Evolutionary conservation across 106 monocot species (phyloP).

Genomic region (Dioscorea dumetorum): DNA sequence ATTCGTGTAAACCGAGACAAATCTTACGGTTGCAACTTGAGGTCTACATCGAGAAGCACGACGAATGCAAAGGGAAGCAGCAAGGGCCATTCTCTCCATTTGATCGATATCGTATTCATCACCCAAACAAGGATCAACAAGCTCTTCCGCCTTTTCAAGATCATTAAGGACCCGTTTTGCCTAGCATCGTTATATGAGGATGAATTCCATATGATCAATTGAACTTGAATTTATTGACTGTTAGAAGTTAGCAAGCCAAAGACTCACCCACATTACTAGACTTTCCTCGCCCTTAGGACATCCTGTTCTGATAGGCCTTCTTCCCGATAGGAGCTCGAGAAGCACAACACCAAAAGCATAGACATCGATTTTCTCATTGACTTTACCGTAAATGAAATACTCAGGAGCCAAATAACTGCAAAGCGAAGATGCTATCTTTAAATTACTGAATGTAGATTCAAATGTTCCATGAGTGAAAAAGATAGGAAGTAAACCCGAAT

Average conservation of each 20-base stretch:
- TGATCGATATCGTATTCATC: constrained; percentile 37
- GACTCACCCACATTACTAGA: constrained; percentile 76
- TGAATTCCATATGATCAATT: no score
- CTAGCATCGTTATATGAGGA: constrained; percentile 26
- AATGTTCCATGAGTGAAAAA: no score
- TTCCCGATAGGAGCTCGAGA: constrained; percentile 82
- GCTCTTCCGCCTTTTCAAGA: constrained; percentile 31
- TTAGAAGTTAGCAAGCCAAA: no score
- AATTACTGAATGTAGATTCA: no score
- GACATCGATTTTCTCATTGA: constrained; percentile 76
- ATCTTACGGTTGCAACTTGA: constrained; percentile 52
- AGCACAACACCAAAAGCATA: constrained; percentile 93
- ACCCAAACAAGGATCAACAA: constrained; percentile 67
- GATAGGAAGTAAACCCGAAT: constrained; percentile 58
- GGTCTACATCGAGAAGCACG: constrained; percentile 52
- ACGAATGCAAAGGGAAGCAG: constrained; percentile 74
- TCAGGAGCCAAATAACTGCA: constrained; percentile 86
- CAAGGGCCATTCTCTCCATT: constrained; percentile 58
- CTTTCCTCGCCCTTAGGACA: constrained; percentile 65
- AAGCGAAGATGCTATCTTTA: no score
- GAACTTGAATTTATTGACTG: no score
- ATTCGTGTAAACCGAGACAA: no score
- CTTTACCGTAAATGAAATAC: constrained; percentile 79
- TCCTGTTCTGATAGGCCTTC: constrained; percentile 47
- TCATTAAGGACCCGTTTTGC: constrained; percentile 60